A percentile compares a stretch with the other conserved stretches of the same genome.
Evolutionary conservation across 805 yeast species (phyloP).

Genomic region (Suhomyces vadensis): DNA sequence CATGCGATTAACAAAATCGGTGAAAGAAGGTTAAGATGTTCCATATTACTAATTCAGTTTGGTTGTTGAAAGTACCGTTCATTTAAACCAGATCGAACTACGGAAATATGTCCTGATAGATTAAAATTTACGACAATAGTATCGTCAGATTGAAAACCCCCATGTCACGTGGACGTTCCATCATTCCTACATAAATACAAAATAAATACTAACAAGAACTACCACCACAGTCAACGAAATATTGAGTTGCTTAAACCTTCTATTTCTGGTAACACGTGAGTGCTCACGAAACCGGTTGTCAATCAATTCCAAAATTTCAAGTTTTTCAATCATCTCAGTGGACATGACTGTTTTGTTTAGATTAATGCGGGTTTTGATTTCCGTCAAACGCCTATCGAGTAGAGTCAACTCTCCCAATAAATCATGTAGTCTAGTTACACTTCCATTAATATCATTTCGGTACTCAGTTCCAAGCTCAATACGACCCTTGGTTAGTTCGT

Average conservation of each 20-base stretch:
- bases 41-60: no score
- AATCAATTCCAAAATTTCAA: conserved; percentile 34
- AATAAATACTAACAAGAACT: conserved; percentile 18
- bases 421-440: conserved; percentile 28
- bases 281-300: conserved; percentile 29
- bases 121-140: not conserved
- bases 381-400: conserved; percentile 28
- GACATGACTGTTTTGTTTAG: conserved; percentile 27
- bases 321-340: conserved; percentile 26
- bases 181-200: conserved; percentile 4
- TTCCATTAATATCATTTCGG: conserved; percentile 27
- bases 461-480: conserved; percentile 21
- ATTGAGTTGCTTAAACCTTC: conserved; percentile 32
- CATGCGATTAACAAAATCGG: no score
- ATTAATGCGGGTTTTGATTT: conserved; percentile 24
- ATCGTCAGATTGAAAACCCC: not conserved
- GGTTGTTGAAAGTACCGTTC: no score
- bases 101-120: not conserved
- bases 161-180: not conserved
- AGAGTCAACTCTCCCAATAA: conserved; percentile 25
- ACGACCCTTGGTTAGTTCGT: conserved; percentile 19
- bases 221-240: conserved; percentile 19
- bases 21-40: no score
- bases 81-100: no score
- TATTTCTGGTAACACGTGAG: conserved; percentile 23